Evolutionary conservation across 805 yeast species (phyloP).

Genomic region (Kodamaea neixiangensis): DNA sequence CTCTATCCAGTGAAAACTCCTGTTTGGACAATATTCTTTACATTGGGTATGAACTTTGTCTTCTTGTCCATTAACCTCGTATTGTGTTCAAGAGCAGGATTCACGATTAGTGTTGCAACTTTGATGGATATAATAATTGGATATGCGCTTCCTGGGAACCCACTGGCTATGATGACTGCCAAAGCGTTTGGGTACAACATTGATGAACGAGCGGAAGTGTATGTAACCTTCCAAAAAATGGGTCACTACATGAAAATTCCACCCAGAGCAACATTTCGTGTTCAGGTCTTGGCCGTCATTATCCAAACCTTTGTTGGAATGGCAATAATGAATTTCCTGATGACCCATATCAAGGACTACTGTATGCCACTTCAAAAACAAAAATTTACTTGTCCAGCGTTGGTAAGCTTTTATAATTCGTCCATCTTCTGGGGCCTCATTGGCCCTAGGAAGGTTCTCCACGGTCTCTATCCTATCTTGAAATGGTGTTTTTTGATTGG

Average conservation of each 20-base stretch:
- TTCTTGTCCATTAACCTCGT: conserved; percentile 35
- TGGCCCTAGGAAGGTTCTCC: conserved; percentile 32
- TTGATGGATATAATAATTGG: conserved; percentile 40
- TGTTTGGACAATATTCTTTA: conserved; percentile 39
- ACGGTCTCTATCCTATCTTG: conserved; percentile 34
- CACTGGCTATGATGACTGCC: conserved; percentile 46
- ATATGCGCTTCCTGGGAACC: conserved; percentile 40
- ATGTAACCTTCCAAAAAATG: conserved; percentile 57
- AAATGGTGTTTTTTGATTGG: conserved; percentile 39
- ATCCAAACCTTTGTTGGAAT: conserved; percentile 23
- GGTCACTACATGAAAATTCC: conserved; percentile 68
- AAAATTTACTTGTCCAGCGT: conserved; percentile 32
- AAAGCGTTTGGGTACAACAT: conserved; percentile 61
- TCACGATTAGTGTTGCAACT: conserved; percentile 34
- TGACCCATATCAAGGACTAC: conserved; percentile 19
- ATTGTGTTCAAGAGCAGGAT: conserved; percentile 33
- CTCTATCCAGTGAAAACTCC: conserved; percentile 36
- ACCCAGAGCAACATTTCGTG: conserved; percentile 57
- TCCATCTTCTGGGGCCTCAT: conserved; percentile 67
- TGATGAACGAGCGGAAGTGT: conserved; percentile 57
- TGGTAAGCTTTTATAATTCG: conserved; percentile 49
- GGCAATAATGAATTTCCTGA: conserved; percentile 24
- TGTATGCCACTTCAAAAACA: conserved; percentile 23
- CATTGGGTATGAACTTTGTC: conserved; percentile 32
- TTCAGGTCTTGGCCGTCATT: conserved; percentile 25